Evolutionary conservation across 2,329 filamentous ascomycete genomes (phyloP), one percentile per base, ranked within the genome.

Genomic region (Chaetomiaceae sp.): DNA sequence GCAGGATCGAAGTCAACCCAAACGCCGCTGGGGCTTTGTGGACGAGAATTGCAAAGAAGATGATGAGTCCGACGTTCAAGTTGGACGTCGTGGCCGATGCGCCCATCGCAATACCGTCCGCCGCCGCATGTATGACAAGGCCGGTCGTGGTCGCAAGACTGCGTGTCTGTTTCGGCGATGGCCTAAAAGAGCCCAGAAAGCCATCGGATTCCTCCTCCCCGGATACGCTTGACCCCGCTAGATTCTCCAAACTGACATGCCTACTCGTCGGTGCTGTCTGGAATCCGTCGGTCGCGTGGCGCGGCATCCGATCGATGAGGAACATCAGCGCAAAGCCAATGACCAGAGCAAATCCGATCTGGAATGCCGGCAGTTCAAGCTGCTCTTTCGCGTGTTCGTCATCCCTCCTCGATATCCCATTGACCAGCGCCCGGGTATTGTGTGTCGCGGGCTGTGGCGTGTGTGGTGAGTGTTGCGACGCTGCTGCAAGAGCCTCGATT

Each of bases 11-110:
- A 0, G 92, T 97, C 42, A 99, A 73, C 0, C 93, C 93, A 71
- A 99, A 99, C 0, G 93, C 91, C 1, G 93, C 93, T 0, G 91
- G 92, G 1, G 90, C 92, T 71, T 97, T 99, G 70, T 99, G 93
- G 5, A 97, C 82, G 87, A 99, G 95, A 60, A 99, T 93, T 10
- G 93, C 93, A 35, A 96, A 70, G 67, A 99, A 99, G 34, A 99
- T 89, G 60, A 99, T 88, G 54, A 97, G 82, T 31, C 88, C 89
- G 10, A 99, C 73, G 51, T 86, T 85, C 55, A 82, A 82, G 60
- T 89, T 84, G 2, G 82, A 75, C 3, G 83, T 81, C 4, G 87
- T 85, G 3, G 86, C 88, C 0, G 91, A 96, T 20, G 93, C 93
- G 19, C 93, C 93, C 70, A 99, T 84, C 2, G 93, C 93, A 55